Evolutionary conservation across 305 asterid species (phyloP).

Genomic region (Withania somnifera): DNA sequence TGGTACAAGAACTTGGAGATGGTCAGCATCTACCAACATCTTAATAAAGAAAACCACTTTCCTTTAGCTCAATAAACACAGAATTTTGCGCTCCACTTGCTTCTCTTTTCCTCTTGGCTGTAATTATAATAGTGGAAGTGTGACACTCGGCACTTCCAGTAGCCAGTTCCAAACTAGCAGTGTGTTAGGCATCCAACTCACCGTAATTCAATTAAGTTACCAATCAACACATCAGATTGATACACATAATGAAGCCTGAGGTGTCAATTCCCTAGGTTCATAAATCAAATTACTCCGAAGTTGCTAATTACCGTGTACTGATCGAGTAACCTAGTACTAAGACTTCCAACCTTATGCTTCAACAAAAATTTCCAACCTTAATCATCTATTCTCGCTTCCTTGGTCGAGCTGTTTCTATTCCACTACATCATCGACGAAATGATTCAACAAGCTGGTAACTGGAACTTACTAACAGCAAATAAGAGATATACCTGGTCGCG

Average conservation of each 20-base stretch:
- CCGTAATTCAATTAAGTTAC: background rate
- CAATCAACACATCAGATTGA: background rate
- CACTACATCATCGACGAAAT: background rate
- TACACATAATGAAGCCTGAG: background rate
- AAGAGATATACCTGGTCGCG: constrained; percentile 61
- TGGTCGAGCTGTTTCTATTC: background rate
- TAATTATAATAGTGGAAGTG: background rate
- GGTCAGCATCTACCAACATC: background rate
- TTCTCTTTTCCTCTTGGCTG: background rate
- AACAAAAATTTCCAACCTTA: background rate
- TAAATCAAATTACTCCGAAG: background rate
- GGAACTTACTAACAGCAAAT: background rate
- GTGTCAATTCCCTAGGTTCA: background rate
- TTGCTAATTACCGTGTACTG: background rate
- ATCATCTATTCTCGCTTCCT: background rate
- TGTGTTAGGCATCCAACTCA: background rate
- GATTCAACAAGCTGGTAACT: background rate
- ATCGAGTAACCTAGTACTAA: background rate
- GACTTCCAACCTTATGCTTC: background rate
- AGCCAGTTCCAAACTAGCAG: background rate
- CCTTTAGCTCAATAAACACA: background rate
- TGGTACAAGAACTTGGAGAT: background rate
- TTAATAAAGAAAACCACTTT: background rate
- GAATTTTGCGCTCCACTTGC: background rate
- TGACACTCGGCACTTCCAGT: background rate